Conservation (phyloP, 2,329 filamentous ascomycete species). For the Aspergillus pseudotamarii region DNA sequence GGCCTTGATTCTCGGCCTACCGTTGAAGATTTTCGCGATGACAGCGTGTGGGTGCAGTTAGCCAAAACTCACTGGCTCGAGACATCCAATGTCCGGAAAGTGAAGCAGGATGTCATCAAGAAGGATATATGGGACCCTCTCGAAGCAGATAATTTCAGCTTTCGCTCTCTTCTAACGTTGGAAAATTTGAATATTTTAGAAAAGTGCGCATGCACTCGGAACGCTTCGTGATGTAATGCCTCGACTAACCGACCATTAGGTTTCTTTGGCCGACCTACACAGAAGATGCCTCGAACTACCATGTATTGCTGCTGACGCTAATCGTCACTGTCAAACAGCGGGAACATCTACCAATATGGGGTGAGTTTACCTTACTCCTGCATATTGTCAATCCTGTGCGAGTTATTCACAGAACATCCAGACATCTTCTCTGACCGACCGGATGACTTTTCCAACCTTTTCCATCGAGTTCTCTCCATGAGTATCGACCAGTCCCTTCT, state of each 20-base stretch:
- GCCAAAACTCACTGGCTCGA: constrained; percentile 86
- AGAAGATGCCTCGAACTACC: constrained; percentile 86
- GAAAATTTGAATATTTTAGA: constrained; percentile 92
- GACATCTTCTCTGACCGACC: constrained; percentile 76
- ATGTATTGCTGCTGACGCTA: constrained; percentile 82
- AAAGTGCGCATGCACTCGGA: constrained; percentile 54
- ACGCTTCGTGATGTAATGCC: not conserved
- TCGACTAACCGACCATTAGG: constrained; percentile 48
- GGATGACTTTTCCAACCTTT: constrained; percentile 83
- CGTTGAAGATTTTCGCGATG: constrained; percentile 46
- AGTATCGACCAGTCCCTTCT: constrained; percentile 72
- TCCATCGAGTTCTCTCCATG: constrained; percentile 87
- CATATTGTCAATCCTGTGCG: not conserved
- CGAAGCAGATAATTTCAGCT: constrained; percentile 77
- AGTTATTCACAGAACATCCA: constrained; percentile 44
- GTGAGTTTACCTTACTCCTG: constrained; percentile 49
- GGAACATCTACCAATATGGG: constrained; percentile 86
- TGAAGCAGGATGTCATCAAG: constrained; percentile 81
- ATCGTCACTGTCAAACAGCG: constrained; percentile 86
- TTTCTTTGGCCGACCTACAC: constrained; percentile 95
- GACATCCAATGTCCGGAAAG: constrained; percentile 69
- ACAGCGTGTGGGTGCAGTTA: constrained; percentile 62
- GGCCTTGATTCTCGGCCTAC: constrained; percentile 46
- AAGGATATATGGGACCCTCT: constrained; percentile 85
- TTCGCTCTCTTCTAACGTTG: constrained; percentile 76